Base-by-base conservation (phyloP, 1,139 yeast genomes). In the Magnusiomyces ingens region DNA sequence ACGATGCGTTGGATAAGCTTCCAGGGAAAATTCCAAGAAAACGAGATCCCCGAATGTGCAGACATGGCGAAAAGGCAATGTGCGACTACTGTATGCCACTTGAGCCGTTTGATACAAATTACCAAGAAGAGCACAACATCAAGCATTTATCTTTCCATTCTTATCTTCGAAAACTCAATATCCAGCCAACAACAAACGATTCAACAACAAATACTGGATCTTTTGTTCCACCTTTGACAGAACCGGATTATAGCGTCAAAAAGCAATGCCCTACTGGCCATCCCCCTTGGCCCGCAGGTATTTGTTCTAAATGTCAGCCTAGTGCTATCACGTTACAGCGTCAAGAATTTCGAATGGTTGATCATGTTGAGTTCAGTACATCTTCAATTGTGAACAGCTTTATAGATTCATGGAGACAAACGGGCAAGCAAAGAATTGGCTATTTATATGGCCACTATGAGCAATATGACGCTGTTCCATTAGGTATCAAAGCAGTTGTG, bases 231-330 rank as follows among this genome's bases (percentile, higher is more conserved):
- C 96, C 96, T 1, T 71, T 93, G 55, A 79, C 82, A 35, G 86
- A 84, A 62, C 88, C 94, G 1, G 74, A 82, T 62, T 93, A 78
- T 67, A 67, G 70, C 43, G 87, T 93, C 36, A 75, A 80, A 57
- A 75, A 77, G 57, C 71, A 76, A 13, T 90, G 98, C 65, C 78
- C 77, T 0, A 77, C 81, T 45, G 96, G 96, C 0, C 99, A 93
- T 68, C 81, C 84, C 48, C 93, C 96, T 6, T 91, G 95, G 85
- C 98, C 99, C 1, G 78, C 75, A 53, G 97, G 98, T 0, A 90
- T 93, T 59, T 93, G 99, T 66, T 85, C 96, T n/a, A 89, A 90
- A 68, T 93, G 99, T 69, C 98, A 91, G 68, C 98, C 99, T 0
- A 82, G 96, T 0, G 95, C 96, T 0, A 89, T 94, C 55, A 90